These are phyloP conservation scores for Ophiostoma fasciatum DNA, from an alignment of 2,329 filamentous ascomycete genomes.

Conservation along the genomic window DNA sequence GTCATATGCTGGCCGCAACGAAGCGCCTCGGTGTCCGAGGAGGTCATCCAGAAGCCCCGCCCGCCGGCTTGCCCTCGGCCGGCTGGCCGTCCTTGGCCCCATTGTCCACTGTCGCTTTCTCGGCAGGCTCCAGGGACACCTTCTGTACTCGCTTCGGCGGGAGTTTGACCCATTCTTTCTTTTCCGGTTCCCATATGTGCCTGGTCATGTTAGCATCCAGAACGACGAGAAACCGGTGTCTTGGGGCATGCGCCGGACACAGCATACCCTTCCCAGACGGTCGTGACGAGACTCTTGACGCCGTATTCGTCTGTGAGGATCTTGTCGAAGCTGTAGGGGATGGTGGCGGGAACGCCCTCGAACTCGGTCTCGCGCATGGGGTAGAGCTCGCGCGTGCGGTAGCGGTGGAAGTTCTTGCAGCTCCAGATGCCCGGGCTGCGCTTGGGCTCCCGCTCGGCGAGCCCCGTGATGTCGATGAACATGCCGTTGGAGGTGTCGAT, in stretches of 20 bases:
- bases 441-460: constrained; percentile 50
- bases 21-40: no score
- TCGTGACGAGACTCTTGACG: constrained; percentile 42
- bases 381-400: constrained; percentile 56
- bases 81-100: background rate
- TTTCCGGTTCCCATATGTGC: constrained; percentile 42
- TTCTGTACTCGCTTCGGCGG: no score
- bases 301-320: constrained; percentile 53
- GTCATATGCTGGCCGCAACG: no score
- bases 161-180: constrained; percentile 41
- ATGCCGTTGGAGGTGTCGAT: constrained; percentile 62
- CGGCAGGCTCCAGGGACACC: background rate
- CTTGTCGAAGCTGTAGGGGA: constrained; percentile 55
- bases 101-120: background rate
- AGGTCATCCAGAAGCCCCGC: no score
- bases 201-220: constrained; percentile 20
- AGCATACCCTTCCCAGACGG: constrained; percentile 47
- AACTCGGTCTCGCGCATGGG: constrained; percentile 61
- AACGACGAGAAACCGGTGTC: background rate
- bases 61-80: no score
- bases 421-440: constrained; percentile 50
- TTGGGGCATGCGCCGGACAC: no score
- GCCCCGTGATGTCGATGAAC: constrained; percentile 70
- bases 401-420: constrained; percentile 69
- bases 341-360: constrained; percentile 54